phyloP scores from a whole-genome alignment of 2,329 filamentous ascomycete genomes.

The Pseudocercospora eumusae region DNA sequence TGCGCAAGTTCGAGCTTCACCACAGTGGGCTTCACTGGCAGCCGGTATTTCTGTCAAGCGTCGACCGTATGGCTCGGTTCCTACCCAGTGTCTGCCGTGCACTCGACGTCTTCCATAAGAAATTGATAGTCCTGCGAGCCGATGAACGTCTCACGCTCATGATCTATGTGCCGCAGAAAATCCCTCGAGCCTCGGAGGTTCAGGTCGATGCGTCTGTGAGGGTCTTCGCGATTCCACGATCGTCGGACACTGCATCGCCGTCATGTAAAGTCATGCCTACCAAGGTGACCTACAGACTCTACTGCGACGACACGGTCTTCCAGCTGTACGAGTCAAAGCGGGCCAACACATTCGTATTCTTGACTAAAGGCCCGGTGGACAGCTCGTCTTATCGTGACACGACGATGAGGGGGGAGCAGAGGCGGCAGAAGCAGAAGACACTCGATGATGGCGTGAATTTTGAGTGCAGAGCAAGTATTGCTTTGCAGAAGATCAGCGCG shows the following conservation, averaged over 20 bases:
- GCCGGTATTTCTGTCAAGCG: slow-evolving; percentile 7
- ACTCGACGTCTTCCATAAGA: slow-evolving; percentile 13
- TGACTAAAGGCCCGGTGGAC: slow-evolving; percentile 3
- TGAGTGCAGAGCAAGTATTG: slow-evolving; percentile 14
- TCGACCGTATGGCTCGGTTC: slow-evolving; percentile 13
- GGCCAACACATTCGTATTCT: slow-evolving; percentile 8
- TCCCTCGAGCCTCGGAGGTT: slow-evolving; percentile 1
- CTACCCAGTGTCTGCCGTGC: not conserved
- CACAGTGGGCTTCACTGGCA: slow-evolving; percentile 9
- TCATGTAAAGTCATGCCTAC: slow-evolving; percentile 7
- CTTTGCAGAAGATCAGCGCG: slow-evolving; percentile 9
- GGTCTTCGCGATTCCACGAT: slow-evolving; percentile 13
- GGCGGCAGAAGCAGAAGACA: slow-evolving; percentile 4
- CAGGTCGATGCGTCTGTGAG: slow-evolving; percentile 8
- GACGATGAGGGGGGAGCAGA: not conserved
- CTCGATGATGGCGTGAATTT: not conserved
- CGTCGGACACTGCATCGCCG: not conserved
- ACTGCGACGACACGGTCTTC: slow-evolving; percentile 8
- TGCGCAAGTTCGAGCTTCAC: not conserved
- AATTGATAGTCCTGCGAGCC: slow-evolving; percentile 10
- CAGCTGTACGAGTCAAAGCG: slow-evolving; percentile 12
- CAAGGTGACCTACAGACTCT: slow-evolving; percentile 2
- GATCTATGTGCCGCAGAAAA: slow-evolving; percentile 13
- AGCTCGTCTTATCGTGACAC: not conserved
- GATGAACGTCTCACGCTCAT: slow-evolving; percentile 13